Base-by-base conservation (phyloP, 2,329 filamentous ascomycete species). In the Didymella lethalis region DNA sequence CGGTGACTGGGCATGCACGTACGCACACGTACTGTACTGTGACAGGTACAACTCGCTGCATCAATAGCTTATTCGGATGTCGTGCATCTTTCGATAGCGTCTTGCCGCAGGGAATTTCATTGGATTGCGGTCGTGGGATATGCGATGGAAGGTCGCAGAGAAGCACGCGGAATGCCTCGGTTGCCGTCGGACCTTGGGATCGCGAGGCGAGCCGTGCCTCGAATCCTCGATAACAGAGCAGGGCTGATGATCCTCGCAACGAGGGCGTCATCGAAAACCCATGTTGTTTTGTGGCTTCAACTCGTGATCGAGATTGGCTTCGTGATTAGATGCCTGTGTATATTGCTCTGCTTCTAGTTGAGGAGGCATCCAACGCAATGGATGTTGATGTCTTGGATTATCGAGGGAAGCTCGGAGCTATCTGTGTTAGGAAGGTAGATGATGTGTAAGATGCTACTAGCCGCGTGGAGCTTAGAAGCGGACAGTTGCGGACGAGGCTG, bases 141-240 rank as follows among this genome's bases (percentile, higher is more conserved):
- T 65, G 61, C 65, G 62, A 62, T 66, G 50, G 65, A 67, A 69
- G 63, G 60, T 66, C 48, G 36, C 41, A 44, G 40, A 57, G 65
- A 66, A 57, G 47, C 14, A 26, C 47, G 59, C 66, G 62, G 68
- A 64, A 65, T 66, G 49, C 48, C 51, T 55, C 67, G 68, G 67
- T 52, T 68, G 65, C 31, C 48, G 40, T 62, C 61, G 63, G 63
- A 38, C 44, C 45, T 34, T 36, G 50, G 55, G 59, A 48, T 50
- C 57, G 48, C 52, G 38, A 36, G 47, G 48, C 57, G 61, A 61
- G 54, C 61, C 62, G 58, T 65, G 64, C 64, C 65, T 66, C 60
- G 62, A 65, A 23, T 23, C 23, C 23, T 23, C 23, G 23, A 23
- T 23, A 23, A 23, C 23, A 61, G 43, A 48, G 41, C 47, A 56